Evolutionary conservation across 2,329 filamentous ascomycete genomes (phyloP).

Genomic region (Pseudogymnoascus sp.): DNA sequence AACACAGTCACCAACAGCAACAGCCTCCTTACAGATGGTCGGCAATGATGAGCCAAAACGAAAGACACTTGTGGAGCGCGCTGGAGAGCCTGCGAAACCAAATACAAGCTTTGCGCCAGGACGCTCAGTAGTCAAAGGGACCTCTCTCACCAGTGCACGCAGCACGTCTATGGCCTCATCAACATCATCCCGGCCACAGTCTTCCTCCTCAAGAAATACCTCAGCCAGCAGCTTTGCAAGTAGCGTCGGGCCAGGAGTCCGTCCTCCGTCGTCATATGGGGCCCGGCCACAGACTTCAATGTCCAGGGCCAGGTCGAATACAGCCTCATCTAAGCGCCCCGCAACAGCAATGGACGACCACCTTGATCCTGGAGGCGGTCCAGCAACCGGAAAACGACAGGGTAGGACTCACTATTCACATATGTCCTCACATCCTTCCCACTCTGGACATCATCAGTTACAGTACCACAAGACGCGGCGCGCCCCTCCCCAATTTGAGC

Average conservation of each 20-base stretch:
- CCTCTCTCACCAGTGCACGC: slow-evolving; percentile 21
- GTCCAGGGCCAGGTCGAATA: slow-evolving; percentile 31
- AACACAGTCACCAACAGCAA: neutral
- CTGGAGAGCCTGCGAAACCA: slow-evolving; percentile 25
- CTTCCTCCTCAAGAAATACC: slow-evolving; percentile 36
- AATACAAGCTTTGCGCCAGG: slow-evolving; percentile 4
- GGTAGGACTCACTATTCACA: slow-evolving; percentile 39
- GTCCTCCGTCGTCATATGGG: slow-evolving; percentile 37
- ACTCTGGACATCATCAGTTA: slow-evolving; percentile 6
- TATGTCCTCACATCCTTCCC: slow-evolving; percentile 22
- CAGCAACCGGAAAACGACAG: slow-evolving; percentile 38
- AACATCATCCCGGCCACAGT: slow-evolving; percentile 33
- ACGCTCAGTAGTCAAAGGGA: slow-evolving; percentile 20
- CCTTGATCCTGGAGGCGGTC: slow-evolving; percentile 26
- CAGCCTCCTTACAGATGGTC: slow-evolving; percentile 33
- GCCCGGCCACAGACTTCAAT: slow-evolving; percentile 45
- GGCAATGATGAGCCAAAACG: slow-evolving; percentile 52
- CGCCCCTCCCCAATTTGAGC: neutral
- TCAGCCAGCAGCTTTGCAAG: slow-evolving; percentile 46
- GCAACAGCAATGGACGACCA: slow-evolving; percentile 33
- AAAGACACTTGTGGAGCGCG: slow-evolving; percentile 49
- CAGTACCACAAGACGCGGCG: slow-evolving; percentile 1
- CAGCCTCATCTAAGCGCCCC: slow-evolving; percentile 34
- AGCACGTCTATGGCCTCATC: slow-evolving; percentile 35
- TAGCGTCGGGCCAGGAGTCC: slow-evolving; percentile 47